Base-by-base conservation (phyloP, 1,284 basidiomycete genomes). In the Vanrija humicola region DNA sequence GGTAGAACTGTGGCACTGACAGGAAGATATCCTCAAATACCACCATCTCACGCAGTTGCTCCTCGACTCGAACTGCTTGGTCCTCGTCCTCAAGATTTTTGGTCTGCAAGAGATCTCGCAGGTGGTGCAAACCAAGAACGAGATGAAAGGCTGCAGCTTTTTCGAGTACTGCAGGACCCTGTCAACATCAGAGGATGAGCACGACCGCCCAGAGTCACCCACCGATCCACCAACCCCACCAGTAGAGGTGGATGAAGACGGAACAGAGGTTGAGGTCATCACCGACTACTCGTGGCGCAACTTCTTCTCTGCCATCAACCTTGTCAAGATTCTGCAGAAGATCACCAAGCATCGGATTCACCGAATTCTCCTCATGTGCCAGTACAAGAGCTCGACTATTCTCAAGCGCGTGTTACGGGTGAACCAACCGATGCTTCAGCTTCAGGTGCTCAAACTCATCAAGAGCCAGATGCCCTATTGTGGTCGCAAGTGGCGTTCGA, bases 401-500 rank as follows among this genome's bases (percentile, higher is more conserved):
- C 80, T 99, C 64, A 99, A 99, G 78, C 84, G 96, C 25, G 88
- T 96, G 58, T 80, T 98, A 59, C 86, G 89, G 73, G 92, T 98
- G 16, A 87, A 90, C 64, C 96, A 99, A 67, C 90, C 91, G 6
- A 84, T 94, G 81, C 78, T 98, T 62, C 95, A 98, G 74, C 81
- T 97, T 25, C 93, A 98, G 77, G 86, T 95, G n/a, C 81, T 99
- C 64, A 98, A 98, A 78, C 81, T 98, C 56, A 92, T 98, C 80
- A 98, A 98, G 81, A 94, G 90, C 64, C 96, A 98, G 82, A 93
- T 98, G 23, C 96, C 96, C 0, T 98, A 93, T 74, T 97, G 92
- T 70, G 96, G 96, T 14, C 83, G 95, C 46, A 98, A 98, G 79
- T 98, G 96, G 96, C 82, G 95, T 48, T 93, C 97, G 79, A 89